phyloP scores from a whole-genome alignment of 192 early-diverging fungal genomes.

The Backusella tuberculispora region DNA sequence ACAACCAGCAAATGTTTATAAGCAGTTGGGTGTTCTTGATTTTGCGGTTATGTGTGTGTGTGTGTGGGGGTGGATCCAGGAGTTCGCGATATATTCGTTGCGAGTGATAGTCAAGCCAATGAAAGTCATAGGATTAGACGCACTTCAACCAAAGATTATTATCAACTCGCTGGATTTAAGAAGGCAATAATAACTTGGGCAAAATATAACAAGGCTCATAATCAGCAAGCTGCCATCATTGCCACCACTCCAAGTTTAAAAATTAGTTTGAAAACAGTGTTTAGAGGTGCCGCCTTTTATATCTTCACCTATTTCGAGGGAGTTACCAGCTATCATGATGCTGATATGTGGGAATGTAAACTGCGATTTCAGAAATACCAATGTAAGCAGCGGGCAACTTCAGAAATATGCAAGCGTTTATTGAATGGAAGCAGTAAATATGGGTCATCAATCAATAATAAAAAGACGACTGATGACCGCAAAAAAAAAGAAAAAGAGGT shows the following conservation, averaged over 20 bases:
- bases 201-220: not conserved
- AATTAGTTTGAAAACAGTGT: too few species aligned
- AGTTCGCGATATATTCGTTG: not conserved
- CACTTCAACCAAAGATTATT: not conserved
- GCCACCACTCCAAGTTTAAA: too few species aligned
- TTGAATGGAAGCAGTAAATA: not conserved
- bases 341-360: too few species aligned
- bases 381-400: too few species aligned
- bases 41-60: not conserved
- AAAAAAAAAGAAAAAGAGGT: not conserved
- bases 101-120: not conserved
- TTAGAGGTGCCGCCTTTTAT: too few species aligned
- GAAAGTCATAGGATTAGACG: too few species aligned
- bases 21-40: not conserved
- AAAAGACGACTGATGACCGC: not conserved
- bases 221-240: not conserved
- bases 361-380: too few species aligned
- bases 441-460: not conserved
- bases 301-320: too few species aligned
- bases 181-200: not conserved
- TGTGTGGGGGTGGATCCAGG: not conserved
- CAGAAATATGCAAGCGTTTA: too few species aligned
- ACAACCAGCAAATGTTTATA: not conserved
- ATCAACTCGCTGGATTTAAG: conserved; percentile 2
- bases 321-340: too few species aligned